phyloP scores from a whole-genome alignment of 306 rosid species.

The Datisca glomerata region DNA sequence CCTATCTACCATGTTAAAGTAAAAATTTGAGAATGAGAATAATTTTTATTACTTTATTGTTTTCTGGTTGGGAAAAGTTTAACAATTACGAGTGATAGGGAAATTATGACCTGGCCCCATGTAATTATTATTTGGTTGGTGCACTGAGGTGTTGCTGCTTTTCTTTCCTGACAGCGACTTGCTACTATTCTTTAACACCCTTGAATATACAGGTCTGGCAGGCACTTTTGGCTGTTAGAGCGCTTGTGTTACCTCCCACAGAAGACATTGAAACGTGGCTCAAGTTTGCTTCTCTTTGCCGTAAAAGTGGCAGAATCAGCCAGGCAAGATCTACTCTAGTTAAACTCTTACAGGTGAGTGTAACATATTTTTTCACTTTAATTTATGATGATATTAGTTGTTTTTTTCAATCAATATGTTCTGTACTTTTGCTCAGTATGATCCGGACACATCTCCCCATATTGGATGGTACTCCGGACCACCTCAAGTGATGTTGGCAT shows the following conservation, averaged over 20 bases:
- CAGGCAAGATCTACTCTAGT: slow-evolving; percentile 89
- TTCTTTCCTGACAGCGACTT: too few relatives aligned
- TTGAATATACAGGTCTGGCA: slow-evolving; percentile 73
- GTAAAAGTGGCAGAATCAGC: slow-evolving; percentile 66
- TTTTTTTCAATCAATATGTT: slow-evolving; percentile 9
- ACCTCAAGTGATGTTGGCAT: slow-evolving; percentile 91
- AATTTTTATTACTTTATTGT: too few relatives aligned
- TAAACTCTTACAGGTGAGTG: slow-evolving; percentile 84
- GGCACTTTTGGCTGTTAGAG: slow-evolving; percentile 59
- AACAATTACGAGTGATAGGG: too few relatives aligned
- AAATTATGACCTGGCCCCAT: too few relatives aligned
- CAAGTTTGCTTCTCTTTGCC: slow-evolving; percentile 84
- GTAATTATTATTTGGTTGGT: too few relatives aligned
- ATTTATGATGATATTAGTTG: slow-evolving; percentile 7
- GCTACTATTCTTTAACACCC: too few relatives aligned
- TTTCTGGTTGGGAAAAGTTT: too few relatives aligned
- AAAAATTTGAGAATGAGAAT: too few relatives aligned
- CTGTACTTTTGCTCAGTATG: slow-evolving; percentile 39
- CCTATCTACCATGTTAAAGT: too few relatives aligned
- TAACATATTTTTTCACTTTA: slow-evolving; percentile 7
- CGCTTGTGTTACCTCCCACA: slow-evolving; percentile 88
- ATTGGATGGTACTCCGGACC: slow-evolving; percentile 66
- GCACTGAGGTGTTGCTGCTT: too few relatives aligned
- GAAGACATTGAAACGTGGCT: slow-evolving; percentile 95
- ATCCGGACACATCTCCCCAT: slow-evolving; percentile 78